phyloP scores from a whole-genome alignment of 164 flowering plant species.

The Umbellularia californica region DNA sequence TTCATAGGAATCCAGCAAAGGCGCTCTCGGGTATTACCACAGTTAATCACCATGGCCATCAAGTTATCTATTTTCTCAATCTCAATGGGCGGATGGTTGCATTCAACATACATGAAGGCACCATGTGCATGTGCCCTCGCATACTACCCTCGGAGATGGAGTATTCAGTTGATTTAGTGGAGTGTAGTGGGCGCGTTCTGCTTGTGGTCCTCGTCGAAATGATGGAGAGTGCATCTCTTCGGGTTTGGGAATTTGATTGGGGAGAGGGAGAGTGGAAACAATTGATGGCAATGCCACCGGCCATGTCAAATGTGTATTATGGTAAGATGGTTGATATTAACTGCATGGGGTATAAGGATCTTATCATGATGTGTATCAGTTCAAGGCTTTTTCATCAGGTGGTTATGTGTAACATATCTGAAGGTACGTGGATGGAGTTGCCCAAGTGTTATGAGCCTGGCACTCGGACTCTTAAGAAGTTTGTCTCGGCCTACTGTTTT shows the following conservation, averaged over 20 bases:
- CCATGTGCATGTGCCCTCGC: slow-evolving; percentile 46
- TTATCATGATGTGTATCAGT: slow-evolving; percentile 45
- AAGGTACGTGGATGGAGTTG: slow-evolving; percentile 47
- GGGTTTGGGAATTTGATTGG: slow-evolving; percentile 50
- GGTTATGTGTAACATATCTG: slow-evolving; percentile 38
- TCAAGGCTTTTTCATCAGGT: slow-evolving; percentile 28
- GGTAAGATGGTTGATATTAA: slow-evolving; percentile 65
- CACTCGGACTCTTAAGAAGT: slow-evolving; percentile 25
- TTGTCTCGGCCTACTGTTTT: slow-evolving; percentile 51
- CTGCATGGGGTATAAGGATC: slow-evolving; percentile 43
- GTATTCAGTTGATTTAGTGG: slow-evolving; percentile 58
- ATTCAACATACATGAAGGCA: slow-evolving; percentile 31
- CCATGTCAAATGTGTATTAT: slow-evolving; percentile 50
- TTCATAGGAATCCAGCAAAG: slow-evolving; percentile 58
- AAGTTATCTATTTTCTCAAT: slow-evolving; percentile 48
- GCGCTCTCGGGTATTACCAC: slow-evolving; percentile 44
- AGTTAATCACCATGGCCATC: slow-evolving; percentile 29
- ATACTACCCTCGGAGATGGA: slow-evolving; percentile 45
- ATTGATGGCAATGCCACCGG: slow-evolving; percentile 54
- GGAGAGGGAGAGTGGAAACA: slow-evolving; percentile 35
- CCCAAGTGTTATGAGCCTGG: slow-evolving; percentile 35
- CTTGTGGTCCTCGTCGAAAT: slow-evolving; percentile 53
- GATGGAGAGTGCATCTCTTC: slow-evolving; percentile 47
- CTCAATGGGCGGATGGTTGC: slow-evolving; percentile 44
- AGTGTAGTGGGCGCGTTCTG: slow-evolving; percentile 42